Base-by-base conservation (phyloP, 805 yeast species). In the Sugiyamaella marilandica region DNA sequence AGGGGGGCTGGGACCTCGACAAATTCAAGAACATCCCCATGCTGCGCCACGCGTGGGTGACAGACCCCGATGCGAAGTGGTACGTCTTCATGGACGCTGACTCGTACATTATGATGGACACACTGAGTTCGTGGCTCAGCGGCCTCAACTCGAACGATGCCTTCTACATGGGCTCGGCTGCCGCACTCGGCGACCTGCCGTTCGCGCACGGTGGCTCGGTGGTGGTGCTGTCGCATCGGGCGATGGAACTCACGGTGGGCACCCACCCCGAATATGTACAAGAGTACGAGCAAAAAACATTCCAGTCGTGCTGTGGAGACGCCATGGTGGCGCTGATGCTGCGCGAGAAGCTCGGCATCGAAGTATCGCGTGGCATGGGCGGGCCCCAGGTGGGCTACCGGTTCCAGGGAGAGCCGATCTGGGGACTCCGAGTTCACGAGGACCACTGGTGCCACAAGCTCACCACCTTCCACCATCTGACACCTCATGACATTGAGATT, bases 141-240 rank as follows among this genome's bases (percentile, higher is more conserved):
- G 53, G 57, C 2, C 47, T 61, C 19, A 59, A 70, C 51, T 65
- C 64, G 21, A 55, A 58, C 8, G 62, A 69, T 19, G 52, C 60
- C n/a, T 47, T 58, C 33, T 71, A 70, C 54, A 51, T 66, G 43
- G 75, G 75, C 0, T 58, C 67, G 1, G 56, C 57, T 1, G 68
- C 68, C 19, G 34, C 48, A 36, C 29, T 49, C 1, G 56, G 51
- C 5, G 58, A 50, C 41, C 51, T 54, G 24, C 39, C 52, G 33
- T 71, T 70, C 54, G 74, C 71, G 4, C 73, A 71, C 52, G 74
- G 74, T 9, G 74, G 74, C 7, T 60, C 70, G 1, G 73, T 70
- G 7, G 65, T 68, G 8, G 63, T 69, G 1, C 48, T 70, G 29
- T 66, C 71, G 7, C 60, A 63, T 2, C 65, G 60, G 7, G 66